phyloP scores from a whole-genome alignment of 2,329 filamentous ascomycete species.

The Clarireedia monteithiana region DNA sequence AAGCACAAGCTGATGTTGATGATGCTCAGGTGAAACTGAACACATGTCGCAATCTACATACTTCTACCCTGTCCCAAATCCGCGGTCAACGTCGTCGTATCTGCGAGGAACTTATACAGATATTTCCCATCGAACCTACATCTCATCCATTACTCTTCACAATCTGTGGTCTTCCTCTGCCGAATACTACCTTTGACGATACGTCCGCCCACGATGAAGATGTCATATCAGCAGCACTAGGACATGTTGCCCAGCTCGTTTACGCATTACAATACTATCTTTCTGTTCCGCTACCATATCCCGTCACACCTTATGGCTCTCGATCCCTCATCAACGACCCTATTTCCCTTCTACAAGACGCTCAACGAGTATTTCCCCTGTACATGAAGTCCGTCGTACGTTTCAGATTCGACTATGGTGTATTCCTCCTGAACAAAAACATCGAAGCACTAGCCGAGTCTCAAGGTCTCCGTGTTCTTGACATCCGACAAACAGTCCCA shows the following conservation, averaged over 20 bases:
- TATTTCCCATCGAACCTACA: slow-evolving; percentile 72
- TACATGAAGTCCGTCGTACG: slow-evolving; percentile 65
- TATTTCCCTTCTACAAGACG: slow-evolving; percentile 46
- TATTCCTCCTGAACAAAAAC: slow-evolving; percentile 94
- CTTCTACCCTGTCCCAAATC: slow-evolving; percentile 56
- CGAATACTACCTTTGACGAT: slow-evolving; percentile 72
- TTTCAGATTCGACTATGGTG: slow-evolving; percentile 91
- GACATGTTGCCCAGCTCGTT: slow-evolving; percentile 69
- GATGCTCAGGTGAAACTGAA: slow-evolving; percentile 52
- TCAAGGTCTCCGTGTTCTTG: slow-evolving; percentile 71
- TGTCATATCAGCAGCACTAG: slow-evolving; percentile 70
- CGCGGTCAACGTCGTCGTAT: slow-evolving; percentile 82
- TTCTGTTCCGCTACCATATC: slow-evolving; percentile 70
- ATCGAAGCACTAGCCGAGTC: slow-evolving; percentile 63
- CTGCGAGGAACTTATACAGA: slow-evolving; percentile 69
- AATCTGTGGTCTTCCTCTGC: slow-evolving; percentile 69
- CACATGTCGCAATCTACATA: slow-evolving; percentile 46
- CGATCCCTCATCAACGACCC: slow-evolving; percentile 69
- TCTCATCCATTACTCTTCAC: slow-evolving; percentile 67
- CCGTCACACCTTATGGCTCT: slow-evolving; percentile 64
- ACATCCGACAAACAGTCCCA: slow-evolving; percentile 84
- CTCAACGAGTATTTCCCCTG: slow-evolving; percentile 67
- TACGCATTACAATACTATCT: slow-evolving; percentile 77
- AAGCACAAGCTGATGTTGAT: slow-evolving; percentile 52
- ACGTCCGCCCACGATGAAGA: slow-evolving; percentile 48